A percentile compares a stretch with the other conserved stretches of the same genome.
Evolutionary conservation across 345 rosid species (phyloP).

Genomic region (Cardamine resedifolia): DNA sequence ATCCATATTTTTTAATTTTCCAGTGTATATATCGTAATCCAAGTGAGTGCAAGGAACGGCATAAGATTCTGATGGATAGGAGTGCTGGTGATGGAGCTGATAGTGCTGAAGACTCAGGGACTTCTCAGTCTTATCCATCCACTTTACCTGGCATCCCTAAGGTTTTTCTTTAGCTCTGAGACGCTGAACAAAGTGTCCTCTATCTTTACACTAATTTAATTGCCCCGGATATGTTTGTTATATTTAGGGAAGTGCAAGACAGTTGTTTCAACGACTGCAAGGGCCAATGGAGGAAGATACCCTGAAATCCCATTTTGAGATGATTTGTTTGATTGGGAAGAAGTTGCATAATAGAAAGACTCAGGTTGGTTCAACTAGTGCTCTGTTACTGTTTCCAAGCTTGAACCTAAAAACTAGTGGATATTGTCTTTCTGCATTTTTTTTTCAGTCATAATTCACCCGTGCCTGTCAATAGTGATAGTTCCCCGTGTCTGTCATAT

Average conservation of each 20-base stretch:
- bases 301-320: slow-evolving; percentile 94
- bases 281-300: slow-evolving; percentile 97
- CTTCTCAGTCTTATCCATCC: slow-evolving; percentile 97
- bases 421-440: slow-evolving; percentile 7
- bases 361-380: slow-evolving; percentile 60
- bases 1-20: neutral
- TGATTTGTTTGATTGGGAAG: slow-evolving; percentile 77
- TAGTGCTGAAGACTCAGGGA: slow-evolving; percentile 98
- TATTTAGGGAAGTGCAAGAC: slow-evolving; percentile 96
- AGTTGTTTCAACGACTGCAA: slow-evolving; percentile 93
- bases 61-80: slow-evolving; percentile 86
- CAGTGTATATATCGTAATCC: slow-evolving; percentile 94
- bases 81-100: slow-evolving; percentile 93
- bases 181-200: slow-evolving; percentile 27
- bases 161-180: slow-evolving; percentile 43
- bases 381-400: slow-evolving; percentile 18
- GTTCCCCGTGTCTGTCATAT: neutral
- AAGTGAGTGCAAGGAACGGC: slow-evolving; percentile 96
- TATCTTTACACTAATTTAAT: slow-evolving; percentile 27
- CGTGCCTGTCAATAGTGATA: slow-evolving; percentile 14
- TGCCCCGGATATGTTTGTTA: slow-evolving; percentile 31
- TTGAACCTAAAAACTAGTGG: slow-evolving; percentile 2
- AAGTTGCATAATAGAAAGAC: slow-evolving; percentile 56
- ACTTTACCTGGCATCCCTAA: slow-evolving; percentile 99
- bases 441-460: slow-evolving; percentile 1